These are phyloP conservation scores for Sporothrix sp. DNA, from an alignment of 2,329 filamentous ascomycete species.

Conservation along the genomic window DNA sequence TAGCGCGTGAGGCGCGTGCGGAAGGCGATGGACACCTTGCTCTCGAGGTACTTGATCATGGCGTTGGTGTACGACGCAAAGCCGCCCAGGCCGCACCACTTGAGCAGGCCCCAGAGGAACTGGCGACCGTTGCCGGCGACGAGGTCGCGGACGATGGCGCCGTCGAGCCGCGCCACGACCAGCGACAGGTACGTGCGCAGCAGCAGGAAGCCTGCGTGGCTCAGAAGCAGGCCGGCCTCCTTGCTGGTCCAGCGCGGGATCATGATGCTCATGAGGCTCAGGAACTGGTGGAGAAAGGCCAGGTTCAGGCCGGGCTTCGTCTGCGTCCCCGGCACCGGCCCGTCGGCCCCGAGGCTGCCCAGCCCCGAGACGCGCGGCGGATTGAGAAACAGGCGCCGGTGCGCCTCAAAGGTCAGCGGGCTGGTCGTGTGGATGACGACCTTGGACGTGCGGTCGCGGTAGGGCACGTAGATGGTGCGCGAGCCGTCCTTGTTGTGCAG, in stretches of 20 bases:
- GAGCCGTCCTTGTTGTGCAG: constrained; percentile 90
- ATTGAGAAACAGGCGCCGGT: constrained; percentile 84
- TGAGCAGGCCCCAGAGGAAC: constrained; percentile 80
- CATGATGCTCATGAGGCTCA: constrained; percentile 95
- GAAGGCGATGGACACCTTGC: constrained; percentile 97
- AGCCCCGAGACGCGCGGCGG: constrained; percentile 76
- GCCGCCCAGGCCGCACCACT: constrained; percentile 91
- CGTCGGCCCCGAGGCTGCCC: constrained; percentile 59
- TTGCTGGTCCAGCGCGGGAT: constrained; percentile 93
- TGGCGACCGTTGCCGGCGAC: constrained; percentile 87
- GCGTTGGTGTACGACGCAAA: constrained; percentile 96
- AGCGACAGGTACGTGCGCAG: constrained; percentile 89
- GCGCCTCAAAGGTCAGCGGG: constrained; percentile 88
- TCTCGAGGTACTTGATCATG: constrained; percentile 97
- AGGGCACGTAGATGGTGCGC: constrained; percentile 88
- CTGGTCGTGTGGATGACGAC: constrained; percentile 88
- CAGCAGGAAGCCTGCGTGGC: constrained; percentile 83
- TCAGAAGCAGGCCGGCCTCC: constrained; percentile 80
- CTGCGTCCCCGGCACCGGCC: constrained; percentile 71
- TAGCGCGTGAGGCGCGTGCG: constrained; percentile 89
- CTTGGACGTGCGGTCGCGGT: constrained; percentile 78
- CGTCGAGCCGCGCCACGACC: constrained; percentile 84
- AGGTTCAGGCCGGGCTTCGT: constrained; percentile 92
- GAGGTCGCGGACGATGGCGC: constrained; percentile 89
- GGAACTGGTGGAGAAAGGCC: constrained; percentile 91